Evolutionary conservation across 495 filamentous ascomycete genomes (phyloP).

Genomic region (Lasiosphaeriaceae sp.): DNA sequence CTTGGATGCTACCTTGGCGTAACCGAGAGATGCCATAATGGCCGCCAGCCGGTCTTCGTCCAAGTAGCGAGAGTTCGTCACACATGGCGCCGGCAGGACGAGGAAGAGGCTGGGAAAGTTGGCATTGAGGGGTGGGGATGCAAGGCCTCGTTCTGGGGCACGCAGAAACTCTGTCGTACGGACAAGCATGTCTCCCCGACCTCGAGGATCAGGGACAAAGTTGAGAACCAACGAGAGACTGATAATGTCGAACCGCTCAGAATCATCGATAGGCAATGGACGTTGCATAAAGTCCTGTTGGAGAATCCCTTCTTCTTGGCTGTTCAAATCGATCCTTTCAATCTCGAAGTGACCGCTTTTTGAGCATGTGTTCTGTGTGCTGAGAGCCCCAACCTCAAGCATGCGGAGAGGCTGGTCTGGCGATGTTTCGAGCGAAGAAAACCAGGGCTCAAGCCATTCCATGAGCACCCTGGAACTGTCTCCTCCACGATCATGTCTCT

Average conservation of each 20-base stretch:
- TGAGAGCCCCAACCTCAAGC: slow-evolving; percentile 88
- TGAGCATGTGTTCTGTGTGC: slow-evolving; percentile 79
- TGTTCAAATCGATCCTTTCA: slow-evolving; percentile 85
- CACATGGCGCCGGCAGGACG: slow-evolving; percentile 83
- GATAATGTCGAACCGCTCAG: slow-evolving; percentile 78
- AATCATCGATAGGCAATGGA: slow-evolving; percentile 58
- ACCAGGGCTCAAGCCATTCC: slow-evolving; percentile 67
- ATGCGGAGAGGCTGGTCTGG: slow-evolving; percentile 49
- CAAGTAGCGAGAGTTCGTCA: slow-evolving; percentile 89
- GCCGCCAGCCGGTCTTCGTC: slow-evolving; percentile 63
- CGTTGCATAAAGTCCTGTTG: slow-evolving; percentile 94
- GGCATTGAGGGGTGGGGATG: slow-evolving; percentile 21
- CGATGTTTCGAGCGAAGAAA: slow-evolving; percentile 23
- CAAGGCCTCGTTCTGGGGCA: slow-evolving; percentile 14
- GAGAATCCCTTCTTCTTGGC: slow-evolving; percentile 72
- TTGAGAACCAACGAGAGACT: slow-evolving; percentile 95
- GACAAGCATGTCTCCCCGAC: slow-evolving; percentile 81
- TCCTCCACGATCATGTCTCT: slow-evolving; percentile 78
- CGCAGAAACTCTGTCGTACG: slow-evolving; percentile 66
- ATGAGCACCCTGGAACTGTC: slow-evolving; percentile 85
- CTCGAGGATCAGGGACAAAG: slow-evolving; percentile 74
- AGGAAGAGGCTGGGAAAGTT: slow-evolving; percentile 79
- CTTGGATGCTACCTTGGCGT: slow-evolving; percentile 60
- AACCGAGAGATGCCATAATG: slow-evolving; percentile 79
- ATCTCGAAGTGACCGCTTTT: slow-evolving; percentile 65